Evolutionary conservation across 129 eudicot species (phyloP).

Genomic region (Chrysanthemum makinoi): DNA sequence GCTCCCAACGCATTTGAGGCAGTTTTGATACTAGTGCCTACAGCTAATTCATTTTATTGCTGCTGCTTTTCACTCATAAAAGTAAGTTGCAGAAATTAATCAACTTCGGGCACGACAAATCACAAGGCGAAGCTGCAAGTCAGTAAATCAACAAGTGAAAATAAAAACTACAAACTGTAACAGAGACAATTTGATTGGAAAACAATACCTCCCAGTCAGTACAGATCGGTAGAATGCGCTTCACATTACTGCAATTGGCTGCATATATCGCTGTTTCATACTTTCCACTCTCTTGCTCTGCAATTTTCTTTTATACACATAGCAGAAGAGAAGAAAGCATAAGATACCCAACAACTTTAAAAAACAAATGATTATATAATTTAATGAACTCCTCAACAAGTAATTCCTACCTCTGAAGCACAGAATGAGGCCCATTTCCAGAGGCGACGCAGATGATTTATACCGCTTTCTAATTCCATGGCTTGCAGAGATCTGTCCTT

Average conservation of each 20-base stretch:
- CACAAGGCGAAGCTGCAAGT: no score
- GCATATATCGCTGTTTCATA: slow-evolving; percentile 91
- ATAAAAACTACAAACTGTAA: not conserved
- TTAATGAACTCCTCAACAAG: not conserved
- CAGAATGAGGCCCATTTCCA: slow-evolving; percentile 98
- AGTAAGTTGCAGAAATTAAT: no score
- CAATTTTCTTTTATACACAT: slow-evolving; percentile 67
- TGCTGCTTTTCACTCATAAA: no score
- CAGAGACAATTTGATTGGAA: slow-evolving; percentile 8
- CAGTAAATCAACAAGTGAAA: no score
- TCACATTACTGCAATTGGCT: slow-evolving; percentile 81
- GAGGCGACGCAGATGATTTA: slow-evolving; percentile 76
- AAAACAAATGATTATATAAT: not conserved
- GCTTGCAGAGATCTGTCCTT: slow-evolving; percentile 85
- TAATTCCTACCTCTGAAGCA: slow-evolving; percentile 83
- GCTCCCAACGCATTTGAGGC: no score
- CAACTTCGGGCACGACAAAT: no score
- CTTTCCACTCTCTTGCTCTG: slow-evolving; percentile 92
- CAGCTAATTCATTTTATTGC: no score
- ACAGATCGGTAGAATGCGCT: slow-evolving; percentile 82
- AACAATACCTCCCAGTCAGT: slow-evolving; percentile 89
- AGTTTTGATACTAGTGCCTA: no score
- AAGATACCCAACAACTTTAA: not conserved
- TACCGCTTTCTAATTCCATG: slow-evolving; percentile 87
- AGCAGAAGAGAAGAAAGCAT: not conserved